These are phyloP conservation scores for Podaxis sp. DNA, from an alignment of 768 basidiomycete genomes.

Conservation along the genomic window DNA sequence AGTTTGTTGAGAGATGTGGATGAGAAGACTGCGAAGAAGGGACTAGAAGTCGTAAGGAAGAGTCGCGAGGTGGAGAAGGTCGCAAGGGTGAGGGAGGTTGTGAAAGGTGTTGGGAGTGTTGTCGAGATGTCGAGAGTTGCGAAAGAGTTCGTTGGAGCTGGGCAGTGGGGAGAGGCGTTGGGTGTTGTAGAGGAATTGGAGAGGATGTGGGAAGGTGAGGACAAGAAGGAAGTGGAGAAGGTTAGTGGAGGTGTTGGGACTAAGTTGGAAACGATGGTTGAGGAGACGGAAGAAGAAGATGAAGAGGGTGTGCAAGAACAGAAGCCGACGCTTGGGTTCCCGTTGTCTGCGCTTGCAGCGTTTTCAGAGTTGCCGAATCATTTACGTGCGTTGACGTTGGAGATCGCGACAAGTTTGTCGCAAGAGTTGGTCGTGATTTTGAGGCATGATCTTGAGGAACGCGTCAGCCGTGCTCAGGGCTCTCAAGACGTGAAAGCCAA, in stretches of 20 bases:
- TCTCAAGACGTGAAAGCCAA: conserved; percentile 1
- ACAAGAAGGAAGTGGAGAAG: background rate
- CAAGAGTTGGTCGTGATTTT: conserved; percentile 76
- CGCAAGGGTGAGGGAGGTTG: conserved; percentile 57
- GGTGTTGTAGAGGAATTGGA: conserved; percentile 70
- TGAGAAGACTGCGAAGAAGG: conserved; percentile 72
- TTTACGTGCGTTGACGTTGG: conserved; percentile 66
- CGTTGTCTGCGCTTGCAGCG: conserved; percentile 68
- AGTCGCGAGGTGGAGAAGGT: conserved; percentile 64
- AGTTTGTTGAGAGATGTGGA: conserved; percentile 74
- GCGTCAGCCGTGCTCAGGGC: conserved; percentile 30
- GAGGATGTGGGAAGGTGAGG: conserved; percentile 46
- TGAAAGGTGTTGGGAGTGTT: conserved; percentile 65
- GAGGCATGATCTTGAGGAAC: conserved; percentile 58
- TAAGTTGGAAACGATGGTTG: conserved; percentile 11
- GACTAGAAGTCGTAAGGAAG: conserved; percentile 69
- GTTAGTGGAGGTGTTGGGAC: conserved; percentile 3
- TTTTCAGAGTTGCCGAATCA: conserved; percentile 77
- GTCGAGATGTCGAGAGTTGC: conserved; percentile 78
- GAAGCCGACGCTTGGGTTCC: conserved; percentile 36
- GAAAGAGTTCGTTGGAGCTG: conserved; percentile 71
- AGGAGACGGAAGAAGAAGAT: conserved; percentile 6
- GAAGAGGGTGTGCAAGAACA: conserved; percentile 9
- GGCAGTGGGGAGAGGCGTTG: conserved; percentile 88
- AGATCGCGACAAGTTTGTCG: conserved; percentile 77